Evolutionary conservation across 192 early-diverging fungal genomes (phyloP).

Genomic region (Kappamyces sp.): DNA sequence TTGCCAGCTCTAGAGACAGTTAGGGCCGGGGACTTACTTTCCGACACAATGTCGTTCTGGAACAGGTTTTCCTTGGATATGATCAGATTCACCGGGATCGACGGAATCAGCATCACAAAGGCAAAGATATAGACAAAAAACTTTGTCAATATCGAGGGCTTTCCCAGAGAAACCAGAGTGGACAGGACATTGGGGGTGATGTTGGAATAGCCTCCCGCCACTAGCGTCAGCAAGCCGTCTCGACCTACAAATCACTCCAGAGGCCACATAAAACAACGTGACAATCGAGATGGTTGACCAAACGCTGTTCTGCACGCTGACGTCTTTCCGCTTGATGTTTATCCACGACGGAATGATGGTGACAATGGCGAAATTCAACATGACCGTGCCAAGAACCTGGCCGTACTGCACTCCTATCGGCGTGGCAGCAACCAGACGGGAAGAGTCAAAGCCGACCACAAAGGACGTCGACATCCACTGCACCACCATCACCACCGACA

Average conservation of each 20-base stretch:
- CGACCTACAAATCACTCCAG: constrained; percentile 34
- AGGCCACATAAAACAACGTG: constrained; percentile 29
- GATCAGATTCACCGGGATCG: constrained; percentile 46
- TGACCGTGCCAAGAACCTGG: constrained; percentile 38
- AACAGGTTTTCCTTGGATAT: constrained; percentile 41
- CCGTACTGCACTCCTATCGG: constrained; percentile 22
- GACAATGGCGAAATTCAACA: constrained; percentile 49
- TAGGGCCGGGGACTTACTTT: not conserved
- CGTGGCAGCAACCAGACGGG: not conserved
- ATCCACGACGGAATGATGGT: constrained; percentile 51
- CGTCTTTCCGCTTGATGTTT: constrained; percentile 47
- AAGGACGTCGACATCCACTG: constrained; percentile 40
- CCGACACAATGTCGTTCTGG: constrained; percentile 38
- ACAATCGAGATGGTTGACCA: constrained; percentile 38
- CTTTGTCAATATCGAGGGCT: not conserved
- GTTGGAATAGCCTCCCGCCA: constrained; percentile 24
- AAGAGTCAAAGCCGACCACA: constrained; percentile 8
- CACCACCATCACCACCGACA: constrained; percentile 32
- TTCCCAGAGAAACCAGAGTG: not conserved
- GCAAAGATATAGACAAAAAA: constrained; percentile 36
- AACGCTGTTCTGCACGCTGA: constrained; percentile 45
- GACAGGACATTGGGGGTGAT: constrained; percentile 6
- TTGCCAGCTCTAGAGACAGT: constrained; percentile 12
- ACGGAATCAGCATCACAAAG: constrained; percentile 50
- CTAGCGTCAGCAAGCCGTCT: constrained; percentile 2